Conservation (phyloP, 495 filamentous ascomycete genomes). For the Lophiostoma macrostomum region DNA sequence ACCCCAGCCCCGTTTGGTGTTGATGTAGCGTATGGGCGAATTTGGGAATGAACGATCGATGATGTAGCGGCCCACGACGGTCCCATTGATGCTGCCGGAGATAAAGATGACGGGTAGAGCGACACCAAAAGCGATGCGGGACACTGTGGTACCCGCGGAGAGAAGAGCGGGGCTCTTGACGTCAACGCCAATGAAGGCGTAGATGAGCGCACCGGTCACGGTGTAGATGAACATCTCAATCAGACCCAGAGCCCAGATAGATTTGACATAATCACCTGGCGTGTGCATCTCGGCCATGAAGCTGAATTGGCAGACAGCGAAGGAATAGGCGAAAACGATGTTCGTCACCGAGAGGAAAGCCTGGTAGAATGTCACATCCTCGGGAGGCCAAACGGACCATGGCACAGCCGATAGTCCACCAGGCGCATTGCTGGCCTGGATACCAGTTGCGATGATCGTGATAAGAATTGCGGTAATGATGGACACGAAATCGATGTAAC, state of each 20-base stretch:
- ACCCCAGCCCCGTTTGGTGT: slow-evolving; percentile 16
- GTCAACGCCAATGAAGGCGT: slow-evolving; percentile 63
- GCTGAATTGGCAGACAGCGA: slow-evolving; percentile 71
- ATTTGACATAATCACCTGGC: slow-evolving; percentile 50
- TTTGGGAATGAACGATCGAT: slow-evolving; percentile 20
- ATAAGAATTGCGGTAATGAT: slow-evolving; percentile 65
- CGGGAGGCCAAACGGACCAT: slow-evolving; percentile 34
- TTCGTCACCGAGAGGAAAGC: slow-evolving; percentile 64
- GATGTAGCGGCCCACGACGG: slow-evolving; percentile 36
- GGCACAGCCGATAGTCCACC: slow-evolving; percentile 39
- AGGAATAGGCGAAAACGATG: slow-evolving; percentile 72
- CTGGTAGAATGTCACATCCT: slow-evolving; percentile 27
- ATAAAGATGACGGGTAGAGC: slow-evolving; percentile 72
- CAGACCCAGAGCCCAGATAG: slow-evolving; percentile 61
- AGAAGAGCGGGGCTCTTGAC: slow-evolving; percentile 68
- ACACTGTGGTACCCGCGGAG: slow-evolving; percentile 56
- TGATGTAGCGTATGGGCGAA: slow-evolving; percentile 21
- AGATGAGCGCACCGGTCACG: slow-evolving; percentile 65
- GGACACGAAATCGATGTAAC: slow-evolving; percentile 57
- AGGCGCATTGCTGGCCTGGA: slow-evolving; percentile 23
- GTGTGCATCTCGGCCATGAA: slow-evolving; percentile 78
- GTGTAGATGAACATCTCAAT: slow-evolving; percentile 70
- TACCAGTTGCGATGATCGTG: slow-evolving; percentile 56
- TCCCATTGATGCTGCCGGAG: slow-evolving; percentile 69
- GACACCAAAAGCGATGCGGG: slow-evolving; percentile 75